These are phyloP conservation scores for Imleria badia DNA, from an alignment of 768 basidiomycete species.

Conservation along the genomic window DNA sequence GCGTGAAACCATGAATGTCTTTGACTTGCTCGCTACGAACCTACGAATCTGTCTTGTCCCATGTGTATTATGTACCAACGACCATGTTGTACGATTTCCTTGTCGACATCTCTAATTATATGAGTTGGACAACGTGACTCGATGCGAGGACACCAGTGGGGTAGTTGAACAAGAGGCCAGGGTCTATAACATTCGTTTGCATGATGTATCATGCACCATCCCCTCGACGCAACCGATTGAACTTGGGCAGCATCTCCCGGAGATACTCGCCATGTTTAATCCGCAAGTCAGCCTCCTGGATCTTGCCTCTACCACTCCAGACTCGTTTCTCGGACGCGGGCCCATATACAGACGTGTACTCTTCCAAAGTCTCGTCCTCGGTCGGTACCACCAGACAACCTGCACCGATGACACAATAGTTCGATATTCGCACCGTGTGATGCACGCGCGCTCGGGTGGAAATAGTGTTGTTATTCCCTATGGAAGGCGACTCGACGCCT, in stretches of 20 bases:
- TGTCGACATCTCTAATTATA: background rate
- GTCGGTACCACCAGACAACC: conserved; percentile 77
- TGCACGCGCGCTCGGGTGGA: conserved; percentile 82
- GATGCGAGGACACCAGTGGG: no score
- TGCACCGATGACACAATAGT: conserved; percentile 82
- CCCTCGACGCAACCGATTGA: conserved; percentile 69
- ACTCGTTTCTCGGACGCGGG: conserved; percentile 66
- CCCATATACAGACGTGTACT: conserved; percentile 85
- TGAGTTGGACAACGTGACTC: no score
- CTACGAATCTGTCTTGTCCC: background rate
- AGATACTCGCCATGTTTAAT: conserved; percentile 91
- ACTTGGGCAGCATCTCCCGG: conserved; percentile 88
- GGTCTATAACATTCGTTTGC: background rate
- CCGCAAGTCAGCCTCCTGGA: conserved; percentile 81
- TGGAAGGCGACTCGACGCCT: conserved; percentile 85
- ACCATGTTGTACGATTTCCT: background rate
- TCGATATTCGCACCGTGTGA: conserved; percentile 74
- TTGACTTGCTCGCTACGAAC: background rate
- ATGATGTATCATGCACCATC: conserved; percentile 44
- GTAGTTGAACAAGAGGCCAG: no score
- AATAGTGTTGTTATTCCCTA: conserved; percentile 86
- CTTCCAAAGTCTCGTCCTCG: conserved; percentile 74
- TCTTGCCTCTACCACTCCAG: conserved; percentile 85
- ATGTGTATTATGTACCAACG: background rate
- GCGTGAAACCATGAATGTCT: background rate